These are phyloP conservation scores for Hymenoscyphus fraxineus DNA, from an alignment of 2,329 filamentous ascomycete genomes.

Conservation along the genomic window DNA sequence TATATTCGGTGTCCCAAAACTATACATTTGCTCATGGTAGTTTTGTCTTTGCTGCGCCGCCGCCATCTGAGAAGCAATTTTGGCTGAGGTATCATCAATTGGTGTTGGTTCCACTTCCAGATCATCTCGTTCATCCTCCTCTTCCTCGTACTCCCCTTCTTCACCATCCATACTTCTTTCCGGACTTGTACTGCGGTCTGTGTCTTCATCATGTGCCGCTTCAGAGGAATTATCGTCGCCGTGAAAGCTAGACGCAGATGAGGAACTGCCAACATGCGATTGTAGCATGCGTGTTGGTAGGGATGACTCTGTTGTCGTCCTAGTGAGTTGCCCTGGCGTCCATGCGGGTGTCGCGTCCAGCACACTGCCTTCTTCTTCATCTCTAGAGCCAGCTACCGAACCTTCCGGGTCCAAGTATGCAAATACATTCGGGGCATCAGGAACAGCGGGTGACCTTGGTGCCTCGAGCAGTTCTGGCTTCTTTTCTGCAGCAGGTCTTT, in stretches of 20 bases:
- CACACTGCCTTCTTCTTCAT: conserved; percentile 8
- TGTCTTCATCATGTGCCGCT: conserved; percentile 35
- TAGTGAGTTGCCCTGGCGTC: conserved; percentile 7
- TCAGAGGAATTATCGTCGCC: conserved; percentile 38
- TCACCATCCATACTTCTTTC: conserved; percentile 39
- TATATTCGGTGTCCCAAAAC: conserved; percentile 38
- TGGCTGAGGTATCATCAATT: conserved; percentile 27
- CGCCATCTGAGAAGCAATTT: conserved; percentile 31
- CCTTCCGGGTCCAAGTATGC: conserved; percentile 28
- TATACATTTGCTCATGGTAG: conserved; percentile 23
- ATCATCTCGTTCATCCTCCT: conserved; percentile 8
- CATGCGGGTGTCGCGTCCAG: not conserved
- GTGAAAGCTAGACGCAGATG: conserved; percentile 32
- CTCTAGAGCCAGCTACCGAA: conserved; percentile 3
- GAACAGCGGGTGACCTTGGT: conserved; percentile 32
- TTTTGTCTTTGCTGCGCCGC: conserved; percentile 33
- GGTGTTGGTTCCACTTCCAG: conserved; percentile 11
- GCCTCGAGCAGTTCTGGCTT: conserved; percentile 19
- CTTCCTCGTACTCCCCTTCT: conserved; percentile 15
- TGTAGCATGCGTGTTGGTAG: conserved; percentile 24
- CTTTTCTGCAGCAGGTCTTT: conserved; percentile 20
- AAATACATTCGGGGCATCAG: conserved; percentile 32
- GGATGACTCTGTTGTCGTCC: conserved; percentile 11
- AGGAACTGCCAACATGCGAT: conserved; percentile 33
- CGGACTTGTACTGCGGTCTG: conserved; percentile 44